Conservation (phyloP, 306 rosid genomes). For the Acacia melanoxylon region DNA sequence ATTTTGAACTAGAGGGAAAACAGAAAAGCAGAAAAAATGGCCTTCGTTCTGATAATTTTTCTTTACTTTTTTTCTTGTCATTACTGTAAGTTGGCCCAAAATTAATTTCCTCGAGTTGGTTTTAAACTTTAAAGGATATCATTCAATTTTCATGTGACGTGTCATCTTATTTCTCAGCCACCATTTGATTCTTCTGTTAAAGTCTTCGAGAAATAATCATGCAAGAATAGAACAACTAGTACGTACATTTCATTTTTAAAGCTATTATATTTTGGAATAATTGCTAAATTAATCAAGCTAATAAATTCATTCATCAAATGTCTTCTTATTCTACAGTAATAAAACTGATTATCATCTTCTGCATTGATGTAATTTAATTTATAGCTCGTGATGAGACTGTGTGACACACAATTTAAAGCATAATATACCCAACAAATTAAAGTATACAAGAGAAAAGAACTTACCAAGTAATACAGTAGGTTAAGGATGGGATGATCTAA, state of each 20-base stretch:
- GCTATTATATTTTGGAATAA: background rate
- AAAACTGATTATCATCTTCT: background rate
- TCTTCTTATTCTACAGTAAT: background rate
- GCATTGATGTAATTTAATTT: background rate
- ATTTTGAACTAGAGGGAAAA: too few species aligned
- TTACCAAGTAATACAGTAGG: slow-evolving; percentile 64
- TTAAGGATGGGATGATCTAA: slow-evolving; percentile 63
- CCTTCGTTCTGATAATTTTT: background rate
- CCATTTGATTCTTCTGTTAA: background rate
- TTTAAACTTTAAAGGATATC: background rate
- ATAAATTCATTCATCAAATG: background rate
- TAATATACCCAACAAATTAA: background rate
- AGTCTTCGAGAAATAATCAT: background rate
- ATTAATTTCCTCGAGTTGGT: background rate
- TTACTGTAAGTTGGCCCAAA: background rate
- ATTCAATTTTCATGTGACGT: background rate
- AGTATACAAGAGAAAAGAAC: slow-evolving; percentile 22
- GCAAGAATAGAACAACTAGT: background rate
- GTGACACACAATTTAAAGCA: background rate
- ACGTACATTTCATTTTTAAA: background rate
- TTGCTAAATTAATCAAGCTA: background rate
- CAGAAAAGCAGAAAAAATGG: background rate
- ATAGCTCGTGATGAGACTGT: background rate
- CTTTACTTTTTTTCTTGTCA: background rate
- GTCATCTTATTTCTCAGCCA: background rate